phyloP scores from a whole-genome alignment of 371 early-diverging fungal species.

The Mortierella polycephala region DNA sequence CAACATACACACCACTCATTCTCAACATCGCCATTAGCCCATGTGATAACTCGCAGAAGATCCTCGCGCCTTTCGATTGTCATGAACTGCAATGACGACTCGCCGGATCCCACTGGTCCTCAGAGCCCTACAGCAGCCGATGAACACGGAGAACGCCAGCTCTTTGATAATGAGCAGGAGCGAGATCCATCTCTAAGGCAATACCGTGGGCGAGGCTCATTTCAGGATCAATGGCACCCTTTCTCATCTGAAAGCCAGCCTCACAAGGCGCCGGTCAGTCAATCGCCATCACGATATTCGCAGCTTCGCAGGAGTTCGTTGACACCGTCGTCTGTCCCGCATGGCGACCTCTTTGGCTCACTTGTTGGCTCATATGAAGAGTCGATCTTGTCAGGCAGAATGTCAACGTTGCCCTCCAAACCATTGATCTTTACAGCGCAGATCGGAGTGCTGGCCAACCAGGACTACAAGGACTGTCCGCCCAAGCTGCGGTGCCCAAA shows the following conservation, averaged over 20 bases:
- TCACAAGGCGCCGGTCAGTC: conserved; percentile 14
- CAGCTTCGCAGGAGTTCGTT: conserved; percentile 43
- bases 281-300: conserved; percentile 24
- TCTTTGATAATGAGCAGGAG: conserved; percentile 10
- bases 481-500: conserved; percentile 74
- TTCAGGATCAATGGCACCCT: conserved; percentile 23
- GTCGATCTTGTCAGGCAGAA: conserved; percentile 81
- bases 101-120: conserved; percentile 26
- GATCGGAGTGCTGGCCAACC: conserved; percentile 76
- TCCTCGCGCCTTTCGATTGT: conserved; percentile 49
- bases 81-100: conserved; percentile 43
- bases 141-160: conserved; percentile 7
- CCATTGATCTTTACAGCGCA: conserved; percentile 80
- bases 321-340: conserved; percentile 21
- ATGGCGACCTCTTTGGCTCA: conserved; percentile 62
- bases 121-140: conserved; percentile 17
- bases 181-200: conserved; percentile 14
- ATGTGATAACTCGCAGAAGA: conserved; percentile 38
- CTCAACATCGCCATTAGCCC: conserved; percentile 47
- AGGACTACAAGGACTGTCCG: conserved; percentile 66
- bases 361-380: conserved; percentile 87
- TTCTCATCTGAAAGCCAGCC: background rate
- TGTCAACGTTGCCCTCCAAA: conserved; percentile 83
- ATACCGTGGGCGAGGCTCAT: conserved; percentile 20
- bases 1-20: conserved; percentile 25